A percentile compares a stretch with the other conserved stretches of the same genome.
Conservation (phyloP, 306 rosid genomes). For the Vicia faba region DNA sequence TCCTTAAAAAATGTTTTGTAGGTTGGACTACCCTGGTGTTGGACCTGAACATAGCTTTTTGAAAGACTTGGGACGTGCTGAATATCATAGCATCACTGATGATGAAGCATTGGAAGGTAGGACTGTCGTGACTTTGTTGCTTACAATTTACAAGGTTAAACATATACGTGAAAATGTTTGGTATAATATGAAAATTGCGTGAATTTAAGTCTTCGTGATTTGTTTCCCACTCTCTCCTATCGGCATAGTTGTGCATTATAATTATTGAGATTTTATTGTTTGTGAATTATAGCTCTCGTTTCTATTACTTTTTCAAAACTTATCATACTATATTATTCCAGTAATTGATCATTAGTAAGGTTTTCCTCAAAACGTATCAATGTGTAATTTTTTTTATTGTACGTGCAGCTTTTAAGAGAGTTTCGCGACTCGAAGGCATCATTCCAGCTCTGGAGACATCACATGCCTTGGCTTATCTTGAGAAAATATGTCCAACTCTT, state of each 20-base stretch:
- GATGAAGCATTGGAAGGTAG: constrained; percentile 96
- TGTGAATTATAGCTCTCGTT: too few relatives aligned
- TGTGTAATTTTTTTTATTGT: too few relatives aligned
- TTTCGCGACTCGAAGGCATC: constrained; percentile 88
- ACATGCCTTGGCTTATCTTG: constrained; percentile 89
- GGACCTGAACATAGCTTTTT: constrained; percentile 97
- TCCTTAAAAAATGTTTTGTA: constrained; percentile 40
- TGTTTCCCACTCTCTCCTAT: constrained; percentile 16
- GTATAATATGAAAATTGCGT: too few relatives aligned
- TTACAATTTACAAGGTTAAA: neutral
- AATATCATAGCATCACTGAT: constrained; percentile 76
- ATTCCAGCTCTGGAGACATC: constrained; percentile 97
- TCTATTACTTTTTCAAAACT: too few relatives aligned
- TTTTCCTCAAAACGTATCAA: too few relatives aligned
- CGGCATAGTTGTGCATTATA: constrained; percentile 3
- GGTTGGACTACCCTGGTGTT: constrained; percentile 99
- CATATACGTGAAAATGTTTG: neutral
- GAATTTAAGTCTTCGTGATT: constrained; percentile 16
- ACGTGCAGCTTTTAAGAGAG: constrained; percentile 75
- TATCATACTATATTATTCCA: too few relatives aligned
- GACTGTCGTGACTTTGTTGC: constrained; percentile 17
- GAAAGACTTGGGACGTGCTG: constrained; percentile 88
- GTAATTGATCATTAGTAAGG: too few relatives aligned
- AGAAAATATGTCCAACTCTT: constrained; percentile 80
- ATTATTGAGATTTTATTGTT: neutral